These are phyloP conservation scores for Boletus eberwhitei DNA, from an alignment of 768 basidiomycete species.

Conservation along the genomic window DNA sequence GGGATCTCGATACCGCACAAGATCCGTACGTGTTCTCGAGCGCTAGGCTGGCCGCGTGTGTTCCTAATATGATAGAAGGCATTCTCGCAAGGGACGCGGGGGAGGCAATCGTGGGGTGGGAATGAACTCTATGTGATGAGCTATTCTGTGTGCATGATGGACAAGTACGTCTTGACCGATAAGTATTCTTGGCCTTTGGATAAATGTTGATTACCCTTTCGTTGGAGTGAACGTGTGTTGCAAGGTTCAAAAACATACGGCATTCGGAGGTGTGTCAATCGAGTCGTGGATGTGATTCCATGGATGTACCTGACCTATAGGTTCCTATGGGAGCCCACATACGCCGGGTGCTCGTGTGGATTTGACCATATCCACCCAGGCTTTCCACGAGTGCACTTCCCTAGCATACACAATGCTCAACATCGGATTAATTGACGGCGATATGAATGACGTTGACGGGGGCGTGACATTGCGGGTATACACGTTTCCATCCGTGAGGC, in stretches of 20 bases:
- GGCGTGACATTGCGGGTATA: not conserved
- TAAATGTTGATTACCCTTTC: not conserved
- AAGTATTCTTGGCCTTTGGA: not conserved
- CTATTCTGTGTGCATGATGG: constrained; percentile 5
- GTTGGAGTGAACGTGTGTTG: constrained; percentile 16
- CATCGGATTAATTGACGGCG: not conserved
- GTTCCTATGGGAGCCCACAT: not conserved
- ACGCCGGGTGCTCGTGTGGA: not conserved
- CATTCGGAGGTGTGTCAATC: constrained; percentile 8
- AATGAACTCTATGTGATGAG: constrained; percentile 16
- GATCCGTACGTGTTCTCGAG: constrained; percentile 36
- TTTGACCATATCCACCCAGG: not conserved
- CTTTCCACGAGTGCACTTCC: constrained; percentile 8
- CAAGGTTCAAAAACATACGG: constrained; percentile 11
- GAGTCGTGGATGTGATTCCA: not conserved
- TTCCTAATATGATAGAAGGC: constrained; percentile 15
- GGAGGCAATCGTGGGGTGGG: constrained; percentile 20
- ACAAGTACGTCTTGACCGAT: not conserved
- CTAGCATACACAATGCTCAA: not conserved
- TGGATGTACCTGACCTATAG: not conserved
- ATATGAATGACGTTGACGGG: not conserved
- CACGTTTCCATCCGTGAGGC: not conserved
- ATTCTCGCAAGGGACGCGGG: constrained; percentile 11
- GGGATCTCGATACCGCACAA: constrained; percentile 28
- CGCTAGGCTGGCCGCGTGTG: not conserved